phyloP scores from a whole-genome alignment of 2,329 filamentous ascomycete species.

The Dactylonectria macrodidyma region DNA sequence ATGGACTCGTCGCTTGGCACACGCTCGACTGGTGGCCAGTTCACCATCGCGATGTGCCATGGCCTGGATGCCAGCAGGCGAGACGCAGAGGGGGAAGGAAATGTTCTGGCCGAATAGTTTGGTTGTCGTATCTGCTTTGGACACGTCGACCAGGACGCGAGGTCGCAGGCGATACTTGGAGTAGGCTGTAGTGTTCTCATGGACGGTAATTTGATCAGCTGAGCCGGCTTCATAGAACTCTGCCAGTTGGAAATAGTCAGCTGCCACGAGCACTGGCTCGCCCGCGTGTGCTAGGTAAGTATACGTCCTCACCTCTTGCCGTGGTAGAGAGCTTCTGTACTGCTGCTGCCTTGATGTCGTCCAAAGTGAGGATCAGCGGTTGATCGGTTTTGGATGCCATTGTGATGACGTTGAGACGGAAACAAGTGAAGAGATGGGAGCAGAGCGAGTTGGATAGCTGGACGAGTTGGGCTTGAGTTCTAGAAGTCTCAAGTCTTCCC shows the following conservation, averaged over 20 bases:
- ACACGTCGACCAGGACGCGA: constrained; percentile 24
- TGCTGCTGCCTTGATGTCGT: constrained; percentile 13
- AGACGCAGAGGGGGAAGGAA: constrained; percentile 64
- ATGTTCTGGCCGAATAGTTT: constrained; percentile 45
- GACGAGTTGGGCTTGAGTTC: no score
- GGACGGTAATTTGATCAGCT: constrained; percentile 8
- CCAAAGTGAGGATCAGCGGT: neutral
- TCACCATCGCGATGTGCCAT: constrained; percentile 68
- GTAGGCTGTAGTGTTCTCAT: constrained; percentile 14
- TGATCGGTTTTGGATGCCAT: neutral
- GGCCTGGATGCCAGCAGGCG: constrained; percentile 66
- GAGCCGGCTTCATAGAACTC: constrained; percentile 26
- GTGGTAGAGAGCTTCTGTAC: neutral
- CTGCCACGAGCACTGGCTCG: no score
- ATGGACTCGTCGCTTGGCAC: constrained; percentile 55
- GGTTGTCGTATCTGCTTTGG: constrained; percentile 7
- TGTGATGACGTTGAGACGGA: neutral
- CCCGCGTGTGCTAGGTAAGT: neutral
- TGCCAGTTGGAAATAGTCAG: neutral
- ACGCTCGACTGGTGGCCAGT: constrained; percentile 62
- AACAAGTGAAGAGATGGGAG: neutral
- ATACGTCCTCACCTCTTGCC: neutral
- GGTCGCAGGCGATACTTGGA: constrained; percentile 19
- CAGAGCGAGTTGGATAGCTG: no score
- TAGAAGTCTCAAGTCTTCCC: no score